Base-by-base conservation (phyloP, 73 alveolate genomes). In the Symbiodinium pilosum region DNA sequence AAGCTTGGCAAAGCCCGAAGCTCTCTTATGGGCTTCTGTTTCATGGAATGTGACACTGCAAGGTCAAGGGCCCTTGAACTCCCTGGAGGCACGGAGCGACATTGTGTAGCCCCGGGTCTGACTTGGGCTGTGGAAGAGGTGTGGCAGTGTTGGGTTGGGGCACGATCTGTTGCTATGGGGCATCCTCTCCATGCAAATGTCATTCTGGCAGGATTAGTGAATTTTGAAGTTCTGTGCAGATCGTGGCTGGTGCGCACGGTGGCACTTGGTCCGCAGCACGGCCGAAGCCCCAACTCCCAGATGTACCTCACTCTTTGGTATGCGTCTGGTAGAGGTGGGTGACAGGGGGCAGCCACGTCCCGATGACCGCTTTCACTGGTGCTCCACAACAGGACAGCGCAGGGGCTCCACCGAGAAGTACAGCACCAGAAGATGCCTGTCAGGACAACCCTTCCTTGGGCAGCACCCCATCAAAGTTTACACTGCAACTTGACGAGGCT, bases 41-140 rank as follows among this genome's bases (percentile, higher is more conserved):
- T 54, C 73, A 5, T n/a, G 32, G 20, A 1, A 8, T 47, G 26
- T 24, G 73, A 26, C 73, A 24, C 30, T n/a, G n/a, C 36, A n/a
- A 88, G 95, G 95, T 42, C 44, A 85, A 20, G 97, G 97, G 21
- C 97, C 97, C 18, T 69, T 83, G 89, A 91, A 69, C 68, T 91
- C 97, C 39, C 32, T 71, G 43, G 97, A 91, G 97, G 95, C n/a
- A n/a, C n/a, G n/a, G n/a, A n/a, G n/a, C n/a, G n/a, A n/a, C n/a
- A n/a, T n/a, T n/a, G n/a, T 20, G n/a, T 12, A 1, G 59, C 83
- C 4, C 30, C 81, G 0, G 81, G 38, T 14, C 59, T 47, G 6
- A 9, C 14, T 47, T 47, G 21, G 59, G 6, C 59, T 47, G 6
- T 47, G n/a, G n/a, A n/a, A n/a, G n/a, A n/a, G n/a, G n/a, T n/a